Evolutionary conservation across 148 eudicot species (phyloP).

Genomic region (Pouteria glomerata): DNA sequence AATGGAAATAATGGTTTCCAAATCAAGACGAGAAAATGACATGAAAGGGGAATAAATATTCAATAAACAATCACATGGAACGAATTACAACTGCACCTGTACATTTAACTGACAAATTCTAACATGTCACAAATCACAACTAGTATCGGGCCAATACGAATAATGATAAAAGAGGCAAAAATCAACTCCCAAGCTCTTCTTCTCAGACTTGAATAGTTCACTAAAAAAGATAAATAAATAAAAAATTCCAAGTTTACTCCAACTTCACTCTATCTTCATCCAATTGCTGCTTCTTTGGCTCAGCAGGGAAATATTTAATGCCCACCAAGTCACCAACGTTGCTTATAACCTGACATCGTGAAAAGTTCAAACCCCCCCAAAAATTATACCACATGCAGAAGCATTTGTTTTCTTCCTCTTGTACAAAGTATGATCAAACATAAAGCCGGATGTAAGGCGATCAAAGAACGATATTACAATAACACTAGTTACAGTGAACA

Average conservation of each 20-base stretch:
- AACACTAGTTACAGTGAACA: background rate
- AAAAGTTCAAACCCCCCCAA: background rate
- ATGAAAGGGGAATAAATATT: background rate
- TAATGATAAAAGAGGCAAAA: background rate
- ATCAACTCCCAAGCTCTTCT: conserved; percentile 2
- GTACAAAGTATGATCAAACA: background rate
- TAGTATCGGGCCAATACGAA: background rate
- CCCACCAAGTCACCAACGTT: conserved; percentile 82
- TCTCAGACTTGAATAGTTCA: background rate
- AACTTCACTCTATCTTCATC: conserved; percentile 54
- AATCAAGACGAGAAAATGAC: background rate
- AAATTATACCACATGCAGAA: background rate
- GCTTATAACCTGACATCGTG: conserved; percentile 44
- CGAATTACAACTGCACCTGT: conserved; percentile 8
- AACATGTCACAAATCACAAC: background rate
- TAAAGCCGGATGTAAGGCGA: background rate
- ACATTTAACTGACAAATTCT: conserved; percentile 1
- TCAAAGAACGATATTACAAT: background rate
- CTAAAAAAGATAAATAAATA: background rate
- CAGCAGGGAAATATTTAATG: conserved; percentile 90
- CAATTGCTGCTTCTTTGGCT: conserved; percentile 61
- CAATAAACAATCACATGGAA: background rate
- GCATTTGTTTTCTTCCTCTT: no score
- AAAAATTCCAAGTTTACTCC: conserved; percentile 17
- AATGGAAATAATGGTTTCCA: no score